Evolutionary conservation across 2,329 filamentous ascomycete species (phyloP), one percentile per base, ranked within the genome.

Genomic region (Graphilbum ipis-grandicollis): DNA sequence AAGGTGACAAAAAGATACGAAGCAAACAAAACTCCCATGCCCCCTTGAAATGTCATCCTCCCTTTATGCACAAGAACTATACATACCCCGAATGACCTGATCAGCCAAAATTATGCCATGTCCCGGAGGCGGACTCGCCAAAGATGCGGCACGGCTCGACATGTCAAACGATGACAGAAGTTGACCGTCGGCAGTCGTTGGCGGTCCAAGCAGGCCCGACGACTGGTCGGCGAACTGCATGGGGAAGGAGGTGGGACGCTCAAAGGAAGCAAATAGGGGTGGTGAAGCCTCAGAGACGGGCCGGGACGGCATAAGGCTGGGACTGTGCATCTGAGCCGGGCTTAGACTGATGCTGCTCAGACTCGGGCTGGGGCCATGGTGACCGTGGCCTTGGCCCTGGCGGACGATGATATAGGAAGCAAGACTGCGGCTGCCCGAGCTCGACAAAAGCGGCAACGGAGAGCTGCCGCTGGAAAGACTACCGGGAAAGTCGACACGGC

Each of bases 381-480:
- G 26, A 45, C 48, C 50, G 14, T 49, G 45, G 30, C 34, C 39
- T 7, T 17, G 21, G 9, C 9, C 15, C 17, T 38, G 41, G 42
- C 58, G 56, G 33, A 70, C 50, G 31, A 70, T 50, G 12, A 56
- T 57, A 51, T 62, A 71, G 18, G 66, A 66, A 28, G 57, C 59
- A 44, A 71, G 49, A 41, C 66, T 70, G 13, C 60, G 58, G 44
- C 59, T 66, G 10, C 59, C 59, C 5, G 68, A 66, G 42, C 67
- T 68, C 19, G 62, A 58, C 15, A 65, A 51, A 41, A 68, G 63
- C 15, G 56, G 59, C 9, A 59, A 52, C 2, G 44, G 43, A 1
- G 60, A 61, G 0, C 52, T 56, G 0, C 58, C 46, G 4, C 47
- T 53, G 31, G 21, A 23, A 23, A 25, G 12, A 13, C 26, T 28